These are phyloP conservation scores for Trichomonascaceae sp. DNA, from an alignment of 1,139 yeast genomes.

Conservation along the genomic window DNA sequence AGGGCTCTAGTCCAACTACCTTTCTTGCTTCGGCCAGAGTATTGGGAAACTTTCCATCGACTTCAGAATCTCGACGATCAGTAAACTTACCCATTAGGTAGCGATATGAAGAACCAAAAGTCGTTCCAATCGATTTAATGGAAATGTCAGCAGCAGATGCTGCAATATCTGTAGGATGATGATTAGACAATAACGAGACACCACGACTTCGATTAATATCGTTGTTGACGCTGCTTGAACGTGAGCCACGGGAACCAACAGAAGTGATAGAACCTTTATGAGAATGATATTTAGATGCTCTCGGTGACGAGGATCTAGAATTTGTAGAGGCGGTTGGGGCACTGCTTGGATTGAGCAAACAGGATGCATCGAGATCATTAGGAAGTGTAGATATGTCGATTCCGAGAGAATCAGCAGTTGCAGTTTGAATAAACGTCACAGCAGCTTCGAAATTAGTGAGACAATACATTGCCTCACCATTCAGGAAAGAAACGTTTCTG, in stretches of 20 bases:
- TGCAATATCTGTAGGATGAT: conserved; percentile 25
- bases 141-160: conserved; percentile 26
- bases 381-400: conserved; percentile 18
- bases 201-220: conserved; percentile 10
- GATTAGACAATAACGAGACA: conserved; percentile 15
- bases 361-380: conserved; percentile 21
- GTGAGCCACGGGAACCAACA: conserved; percentile 10
- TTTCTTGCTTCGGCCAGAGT: conserved; percentile 26
- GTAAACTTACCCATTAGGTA: conserved; percentile 29
- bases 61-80: conserved; percentile 11
- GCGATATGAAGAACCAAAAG: conserved; percentile 31
- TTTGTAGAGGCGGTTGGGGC: conserved; percentile 6
- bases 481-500: conserved; percentile 41
- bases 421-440: conserved; percentile 45
- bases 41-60: conserved; percentile 21
- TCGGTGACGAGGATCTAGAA: not conserved
- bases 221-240: conserved; percentile 18
- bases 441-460: conserved; percentile 63
- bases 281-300: not conserved
- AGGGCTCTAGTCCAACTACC: conserved; percentile 22
- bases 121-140: conserved; percentile 27
- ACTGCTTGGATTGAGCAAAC: conserved; percentile 12
- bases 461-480: conserved; percentile 52
- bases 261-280: conserved; percentile 5
- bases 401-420: conserved; percentile 39